A percentile compares a stretch with the other conserved stretches of the same genome.
Conservation (phyloP, 345 rosid genomes). For the Arabidopsis thaliana region TAIR10.1 NC_003076.8:24698001-24698500, state of each 20-base stretch:
- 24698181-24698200: constrained; percentile 19
- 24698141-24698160: background rate
- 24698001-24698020: too few species aligned
- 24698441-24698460: background rate
- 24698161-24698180: background rate
- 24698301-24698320: background rate
- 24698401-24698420: background rate
- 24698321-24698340: background rate
- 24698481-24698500: background rate
- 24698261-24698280: background rate
- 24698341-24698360: background rate
- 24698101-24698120: too few species aligned
- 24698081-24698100: too few species aligned
- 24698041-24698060: too few species aligned
- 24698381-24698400: background rate
- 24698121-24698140: background rate
- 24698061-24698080: too few species aligned
- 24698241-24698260: background rate
- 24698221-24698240: background rate
- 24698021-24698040: too few species aligned
- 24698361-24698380: background rate
- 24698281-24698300: background rate
- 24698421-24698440: background rate
- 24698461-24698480: background rate
- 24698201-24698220: background rate